phyloP scores from a whole-genome alignment of 306 rosid genomes.

The Morella rubra region DNA sequence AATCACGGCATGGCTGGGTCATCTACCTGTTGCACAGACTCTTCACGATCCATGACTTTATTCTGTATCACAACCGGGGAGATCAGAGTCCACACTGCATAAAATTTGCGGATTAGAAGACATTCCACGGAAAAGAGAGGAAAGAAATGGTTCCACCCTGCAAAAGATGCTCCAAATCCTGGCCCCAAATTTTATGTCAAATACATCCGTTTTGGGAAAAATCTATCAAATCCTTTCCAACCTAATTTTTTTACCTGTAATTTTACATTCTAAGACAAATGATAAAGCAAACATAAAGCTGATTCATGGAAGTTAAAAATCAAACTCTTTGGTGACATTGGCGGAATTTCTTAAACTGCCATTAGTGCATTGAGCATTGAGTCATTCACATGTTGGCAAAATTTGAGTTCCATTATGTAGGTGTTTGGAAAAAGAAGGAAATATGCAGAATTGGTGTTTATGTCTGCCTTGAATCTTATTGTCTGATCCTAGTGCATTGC shows the following conservation, averaged over 20 bases:
- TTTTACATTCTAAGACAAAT: too few species aligned
- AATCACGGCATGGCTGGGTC: slow-evolving; percentile 43
- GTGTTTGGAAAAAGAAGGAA: background rate
- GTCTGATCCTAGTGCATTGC: background rate
- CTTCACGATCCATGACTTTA: slow-evolving; percentile 43
- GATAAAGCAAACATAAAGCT: background rate
- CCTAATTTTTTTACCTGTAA: background rate
- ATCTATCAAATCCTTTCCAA: background rate
- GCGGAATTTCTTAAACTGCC: background rate
- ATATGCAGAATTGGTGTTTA: background rate
- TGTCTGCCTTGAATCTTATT: background rate
- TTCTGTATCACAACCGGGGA: slow-evolving; percentile 60
- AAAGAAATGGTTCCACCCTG: background rate
- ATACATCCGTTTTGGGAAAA: too few species aligned
- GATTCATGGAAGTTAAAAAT: background rate
- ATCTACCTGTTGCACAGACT: slow-evolving; percentile 37
- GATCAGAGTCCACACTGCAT: slow-evolving; percentile 81
- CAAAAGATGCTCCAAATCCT: background rate
- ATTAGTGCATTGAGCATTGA: background rate
- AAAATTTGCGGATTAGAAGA: slow-evolving; percentile 6
- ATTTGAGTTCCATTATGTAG: background rate
- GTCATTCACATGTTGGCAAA: background rate
- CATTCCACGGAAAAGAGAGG: background rate
- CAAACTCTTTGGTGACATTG: background rate
- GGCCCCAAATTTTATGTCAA: background rate